phyloP scores from a whole-genome alignment of 192 early-diverging fungal species.

The Coemansia sp. region DNA sequence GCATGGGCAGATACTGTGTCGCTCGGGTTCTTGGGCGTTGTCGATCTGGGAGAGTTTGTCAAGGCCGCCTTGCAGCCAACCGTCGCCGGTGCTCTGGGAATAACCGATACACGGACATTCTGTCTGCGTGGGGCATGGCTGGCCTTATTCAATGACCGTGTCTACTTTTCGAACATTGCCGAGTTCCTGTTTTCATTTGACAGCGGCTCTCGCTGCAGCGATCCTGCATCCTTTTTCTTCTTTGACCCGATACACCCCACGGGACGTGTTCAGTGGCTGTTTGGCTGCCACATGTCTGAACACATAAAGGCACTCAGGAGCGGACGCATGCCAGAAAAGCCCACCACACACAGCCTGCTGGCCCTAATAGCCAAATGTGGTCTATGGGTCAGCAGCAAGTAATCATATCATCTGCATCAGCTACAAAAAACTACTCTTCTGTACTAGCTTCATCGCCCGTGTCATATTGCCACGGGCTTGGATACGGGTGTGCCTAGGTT shows the following conservation, averaged over 20 bases:
- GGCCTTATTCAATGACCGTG: conserved; percentile 19
- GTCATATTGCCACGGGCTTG: conserved; percentile 15
- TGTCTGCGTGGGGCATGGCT: conserved; percentile 27
- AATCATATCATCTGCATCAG: too few species aligned
- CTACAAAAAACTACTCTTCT: too few species aligned
- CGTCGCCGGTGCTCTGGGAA: conserved; percentile 3
- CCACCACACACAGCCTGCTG: too few species aligned
- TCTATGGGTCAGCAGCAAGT: too few species aligned
- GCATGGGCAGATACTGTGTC: conserved; percentile 5
- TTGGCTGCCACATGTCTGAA: conserved; percentile 20
- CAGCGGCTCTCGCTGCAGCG: background rate
- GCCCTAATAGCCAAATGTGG: too few species aligned
- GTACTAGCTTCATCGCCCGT: too few species aligned
- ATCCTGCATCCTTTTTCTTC: conserved; percentile 15
- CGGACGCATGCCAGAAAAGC: too few species aligned
- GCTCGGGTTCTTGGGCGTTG: conserved; percentile 11
- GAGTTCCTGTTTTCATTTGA: background rate
- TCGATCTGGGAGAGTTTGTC: conserved; percentile 17
- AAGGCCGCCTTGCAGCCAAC: conserved; percentile 3
- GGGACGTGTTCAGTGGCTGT: conserved; percentile 32
- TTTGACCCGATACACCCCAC: conserved; percentile 36
- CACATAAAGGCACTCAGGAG: too few species aligned
- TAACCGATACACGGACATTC: conserved; percentile 13
- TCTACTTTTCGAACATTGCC: conserved; percentile 1
- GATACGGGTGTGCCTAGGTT: conserved; percentile 25